These are phyloP conservation scores for Neonectria ditissima DNA, from an alignment of 2,329 filamentous ascomycete genomes.

Conservation along the genomic window DNA sequence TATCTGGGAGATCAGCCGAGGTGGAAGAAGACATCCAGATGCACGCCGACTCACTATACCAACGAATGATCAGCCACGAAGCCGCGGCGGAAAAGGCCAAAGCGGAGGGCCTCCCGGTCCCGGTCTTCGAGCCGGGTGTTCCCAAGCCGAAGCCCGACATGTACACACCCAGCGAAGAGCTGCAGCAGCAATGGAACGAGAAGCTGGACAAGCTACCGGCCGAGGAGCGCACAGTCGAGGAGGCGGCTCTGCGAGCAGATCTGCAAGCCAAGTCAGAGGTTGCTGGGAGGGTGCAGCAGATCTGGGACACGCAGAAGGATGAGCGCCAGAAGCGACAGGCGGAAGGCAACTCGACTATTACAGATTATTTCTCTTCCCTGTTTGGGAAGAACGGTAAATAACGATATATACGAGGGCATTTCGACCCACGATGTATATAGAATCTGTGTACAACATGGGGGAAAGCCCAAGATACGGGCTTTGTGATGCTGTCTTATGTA, in stretches of 20 bases:
- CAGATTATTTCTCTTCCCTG: constrained; percentile 46
- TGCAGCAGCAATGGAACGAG: constrained; percentile 65
- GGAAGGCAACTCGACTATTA: constrained; percentile 48
- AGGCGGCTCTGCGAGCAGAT: constrained; percentile 73
- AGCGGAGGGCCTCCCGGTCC: constrained; percentile 67
- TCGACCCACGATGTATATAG: constrained; percentile 21
- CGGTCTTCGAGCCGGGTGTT: constrained; percentile 70
- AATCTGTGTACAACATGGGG: constrained; percentile 35
- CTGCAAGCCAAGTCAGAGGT: constrained; percentile 70
- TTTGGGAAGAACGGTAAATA: constrained; percentile 48
- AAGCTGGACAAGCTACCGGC: constrained; percentile 68
- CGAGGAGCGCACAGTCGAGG: constrained; percentile 70
- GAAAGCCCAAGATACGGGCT: constrained; percentile 5
- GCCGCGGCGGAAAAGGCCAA: constrained; percentile 76
- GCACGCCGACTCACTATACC: constrained; percentile 92
- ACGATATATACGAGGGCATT: background rate
- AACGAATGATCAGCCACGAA: constrained; percentile 88
- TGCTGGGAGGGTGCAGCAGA: constrained; percentile 65
- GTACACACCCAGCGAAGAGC: constrained; percentile 54
- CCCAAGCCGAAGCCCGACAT: constrained; percentile 46
- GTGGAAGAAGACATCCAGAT: constrained; percentile 93
- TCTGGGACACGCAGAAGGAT: constrained; percentile 60
- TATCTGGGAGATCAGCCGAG: constrained; percentile 70
- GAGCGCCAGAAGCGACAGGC: constrained; percentile 61
- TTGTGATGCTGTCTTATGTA: background rate